phyloP scores from a whole-genome alignment of 1,284 basidiomycete species.

The Trametes hirsuta region DNA sequence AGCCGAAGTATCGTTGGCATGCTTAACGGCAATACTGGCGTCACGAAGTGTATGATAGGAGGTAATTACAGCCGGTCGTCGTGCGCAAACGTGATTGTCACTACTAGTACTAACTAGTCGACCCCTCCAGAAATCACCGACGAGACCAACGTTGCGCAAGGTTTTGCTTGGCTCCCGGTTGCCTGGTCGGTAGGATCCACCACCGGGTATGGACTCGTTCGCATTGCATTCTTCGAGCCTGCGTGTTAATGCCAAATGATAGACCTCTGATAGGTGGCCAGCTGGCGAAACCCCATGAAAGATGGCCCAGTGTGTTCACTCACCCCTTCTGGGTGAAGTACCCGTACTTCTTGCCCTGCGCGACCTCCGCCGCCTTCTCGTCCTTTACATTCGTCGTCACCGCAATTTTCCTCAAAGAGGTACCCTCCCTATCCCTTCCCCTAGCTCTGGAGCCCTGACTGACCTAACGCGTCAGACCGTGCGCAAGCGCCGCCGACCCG shows the following conservation, averaged over 20 bases:
- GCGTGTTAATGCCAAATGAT: background rate
- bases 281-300: slow-evolving; percentile 48
- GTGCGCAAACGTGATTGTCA: too few species aligned
- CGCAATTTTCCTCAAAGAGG: slow-evolving; percentile 53
- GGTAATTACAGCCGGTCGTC: slow-evolving; percentile 14
- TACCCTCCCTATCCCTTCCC: slow-evolving; percentile 26
- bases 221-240: background rate
- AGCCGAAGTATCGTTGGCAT: slow-evolving; percentile 55
- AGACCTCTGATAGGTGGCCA: slow-evolving; percentile 56
- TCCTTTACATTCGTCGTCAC: slow-evolving; percentile 41
- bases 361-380: slow-evolving; percentile 42
- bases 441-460: background rate
- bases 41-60: slow-evolving; percentile 53
- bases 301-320: slow-evolving; percentile 48
- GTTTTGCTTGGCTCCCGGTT: slow-evolving; percentile 50
- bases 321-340: slow-evolving; percentile 52
- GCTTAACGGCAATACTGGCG: slow-evolving; percentile 56
- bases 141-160: slow-evolving; percentile 53
- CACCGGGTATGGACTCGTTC: slow-evolving; percentile 41
- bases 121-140: slow-evolving; percentile 47
- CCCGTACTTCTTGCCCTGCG: slow-evolving; percentile 61
- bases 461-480: slow-evolving; percentile 28
- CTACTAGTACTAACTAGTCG: too few species aligned
- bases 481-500: slow-evolving; percentile 13
- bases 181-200: slow-evolving; percentile 50